Evolutionary conservation across 2,329 filamentous ascomycete species (phyloP).

Genomic region (Helicocarpus griseus): DNA sequence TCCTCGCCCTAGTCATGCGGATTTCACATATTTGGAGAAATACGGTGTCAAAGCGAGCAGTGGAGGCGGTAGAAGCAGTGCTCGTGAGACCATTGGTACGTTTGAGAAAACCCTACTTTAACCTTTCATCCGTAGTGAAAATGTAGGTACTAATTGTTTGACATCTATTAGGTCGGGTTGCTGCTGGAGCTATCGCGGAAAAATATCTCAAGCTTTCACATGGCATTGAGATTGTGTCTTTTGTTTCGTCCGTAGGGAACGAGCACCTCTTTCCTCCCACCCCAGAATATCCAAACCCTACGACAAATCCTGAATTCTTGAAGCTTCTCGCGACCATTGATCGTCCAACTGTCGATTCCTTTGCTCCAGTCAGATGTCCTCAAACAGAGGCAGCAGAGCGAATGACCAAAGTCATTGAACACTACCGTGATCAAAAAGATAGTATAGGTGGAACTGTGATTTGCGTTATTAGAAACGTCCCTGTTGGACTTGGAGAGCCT

Average conservation of each 20-base stretch:
- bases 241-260: conserved; percentile 74
- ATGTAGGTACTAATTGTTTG: neutral
- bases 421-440: conserved; percentile 68
- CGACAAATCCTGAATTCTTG: conserved; percentile 71
- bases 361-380: conserved; percentile 82
- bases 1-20: conserved; percentile 85
- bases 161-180: conserved; percentile 57
- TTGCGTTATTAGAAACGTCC: conserved; percentile 80
- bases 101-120: no score
- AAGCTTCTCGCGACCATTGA: conserved; percentile 62
- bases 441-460: conserved; percentile 93
- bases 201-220: conserved; percentile 77
- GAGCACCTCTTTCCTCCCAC: conserved; percentile 68
- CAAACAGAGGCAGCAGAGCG: conserved; percentile 51
- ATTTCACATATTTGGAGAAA: conserved; percentile 96
- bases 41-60: conserved; percentile 89
- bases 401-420: conserved; percentile 73
- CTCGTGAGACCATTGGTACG: conserved; percentile 83
- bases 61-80: conserved; percentile 81
- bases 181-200: conserved; percentile 84
- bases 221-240: conserved; percentile 84
- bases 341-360: conserved; percentile 63
- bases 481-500: conserved; percentile 81
- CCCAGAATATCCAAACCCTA: conserved; percentile 54
- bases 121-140: no score